Percentiles rank a stretch among this genome's conserved stretches.
These are phyloP conservation scores for Lophiostoma macrostomum DNA, from an alignment of 495 filamentous ascomycete genomes.

Conservation along the genomic window DNA sequence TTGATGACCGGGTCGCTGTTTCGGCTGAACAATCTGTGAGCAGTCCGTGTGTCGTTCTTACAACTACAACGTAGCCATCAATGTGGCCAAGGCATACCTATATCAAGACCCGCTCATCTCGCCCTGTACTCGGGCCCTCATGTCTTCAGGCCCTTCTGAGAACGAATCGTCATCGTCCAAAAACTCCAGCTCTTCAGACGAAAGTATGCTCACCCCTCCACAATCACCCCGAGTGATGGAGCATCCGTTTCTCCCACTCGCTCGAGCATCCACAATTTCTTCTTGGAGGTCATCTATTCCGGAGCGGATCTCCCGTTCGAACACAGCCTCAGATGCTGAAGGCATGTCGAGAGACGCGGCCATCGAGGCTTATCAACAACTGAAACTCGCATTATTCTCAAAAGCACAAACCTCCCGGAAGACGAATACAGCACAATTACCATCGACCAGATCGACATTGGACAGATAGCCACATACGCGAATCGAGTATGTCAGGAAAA, in stretches of 20 bases:
- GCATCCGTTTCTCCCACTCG: conserved; percentile 14
- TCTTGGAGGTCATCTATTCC: conserved; percentile 19
- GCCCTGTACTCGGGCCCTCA: too few relatives aligned
- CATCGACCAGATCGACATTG: too few relatives aligned
- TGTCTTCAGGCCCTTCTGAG: not conserved
- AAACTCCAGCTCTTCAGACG: conserved; percentile 7
- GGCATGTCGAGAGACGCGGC: conserved; percentile 15
- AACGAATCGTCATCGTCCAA: not conserved
- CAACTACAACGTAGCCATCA: too few relatives aligned
- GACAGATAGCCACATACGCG: too few relatives aligned
- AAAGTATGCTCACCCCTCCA: conserved; percentile 4
- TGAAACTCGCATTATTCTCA: conserved; percentile 29
- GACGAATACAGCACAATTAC: not conserved
- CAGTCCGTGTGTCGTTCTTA: conserved; percentile 21
- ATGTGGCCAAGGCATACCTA: too few relatives aligned
- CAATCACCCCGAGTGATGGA: not conserved
- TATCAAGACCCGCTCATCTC: too few relatives aligned
- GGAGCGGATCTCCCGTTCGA: conserved; percentile 6
- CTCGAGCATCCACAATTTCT: conserved; percentile 19
- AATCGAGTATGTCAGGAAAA: too few relatives aligned
- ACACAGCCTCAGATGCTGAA: conserved; percentile 1
- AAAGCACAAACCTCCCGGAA: not conserved
- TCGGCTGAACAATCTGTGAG: not conserved
- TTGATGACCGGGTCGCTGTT: too few relatives aligned
- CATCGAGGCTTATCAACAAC: conserved; percentile 27